Evolutionary conservation across 2,329 filamentous ascomycete genomes (phyloP).

Genomic region (Ophiostoma montium): DNA sequence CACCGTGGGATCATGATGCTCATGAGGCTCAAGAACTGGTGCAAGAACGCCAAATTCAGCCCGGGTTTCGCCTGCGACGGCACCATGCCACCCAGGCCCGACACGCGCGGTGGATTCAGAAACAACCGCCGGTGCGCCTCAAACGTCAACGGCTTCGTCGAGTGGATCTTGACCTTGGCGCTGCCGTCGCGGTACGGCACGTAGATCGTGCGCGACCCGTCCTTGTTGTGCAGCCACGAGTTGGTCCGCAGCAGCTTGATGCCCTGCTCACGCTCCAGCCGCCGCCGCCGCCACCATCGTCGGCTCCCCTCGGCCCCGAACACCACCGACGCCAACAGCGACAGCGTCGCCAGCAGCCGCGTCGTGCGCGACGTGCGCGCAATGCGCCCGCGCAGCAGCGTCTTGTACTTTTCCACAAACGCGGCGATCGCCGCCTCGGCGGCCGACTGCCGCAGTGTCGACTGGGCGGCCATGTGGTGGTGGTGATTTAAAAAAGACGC

Average conservation of each 20-base stretch:
- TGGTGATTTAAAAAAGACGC: too few species aligned
- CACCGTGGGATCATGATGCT: constrained; percentile 97
- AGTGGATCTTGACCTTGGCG: constrained; percentile 79
- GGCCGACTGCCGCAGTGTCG: constrained; percentile 55
- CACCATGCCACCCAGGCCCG: constrained; percentile 63
- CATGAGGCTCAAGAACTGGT: constrained; percentile 89
- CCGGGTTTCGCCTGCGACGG: constrained; percentile 88
- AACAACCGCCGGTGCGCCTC: constrained; percentile 92
- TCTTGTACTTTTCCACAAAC: constrained; percentile 46
- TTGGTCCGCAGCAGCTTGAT: constrained; percentile 74
- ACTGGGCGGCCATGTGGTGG: constrained; percentile 65
- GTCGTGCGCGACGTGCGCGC: constrained; percentile 54
- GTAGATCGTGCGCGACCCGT: constrained; percentile 87
- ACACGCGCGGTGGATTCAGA: constrained; percentile 74
- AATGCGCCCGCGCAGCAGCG: constrained; percentile 38
- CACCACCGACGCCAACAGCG: constrained; percentile 65
- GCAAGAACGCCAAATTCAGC: constrained; percentile 85
- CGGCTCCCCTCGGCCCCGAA: constrained; percentile 65
- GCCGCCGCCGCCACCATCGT: constrained; percentile 58
- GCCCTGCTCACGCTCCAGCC: constrained; percentile 70
- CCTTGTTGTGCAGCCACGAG: constrained; percentile 84
- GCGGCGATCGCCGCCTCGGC: constrained; percentile 53
- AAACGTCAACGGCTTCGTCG: constrained; percentile 85
- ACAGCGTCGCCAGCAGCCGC: constrained; percentile 61
- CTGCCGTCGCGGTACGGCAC: constrained; percentile 83